Evolutionary conservation across 2,329 filamentous ascomycete genomes (phyloP).

Genomic region (Pseudogymnoascus sp.): DNA sequence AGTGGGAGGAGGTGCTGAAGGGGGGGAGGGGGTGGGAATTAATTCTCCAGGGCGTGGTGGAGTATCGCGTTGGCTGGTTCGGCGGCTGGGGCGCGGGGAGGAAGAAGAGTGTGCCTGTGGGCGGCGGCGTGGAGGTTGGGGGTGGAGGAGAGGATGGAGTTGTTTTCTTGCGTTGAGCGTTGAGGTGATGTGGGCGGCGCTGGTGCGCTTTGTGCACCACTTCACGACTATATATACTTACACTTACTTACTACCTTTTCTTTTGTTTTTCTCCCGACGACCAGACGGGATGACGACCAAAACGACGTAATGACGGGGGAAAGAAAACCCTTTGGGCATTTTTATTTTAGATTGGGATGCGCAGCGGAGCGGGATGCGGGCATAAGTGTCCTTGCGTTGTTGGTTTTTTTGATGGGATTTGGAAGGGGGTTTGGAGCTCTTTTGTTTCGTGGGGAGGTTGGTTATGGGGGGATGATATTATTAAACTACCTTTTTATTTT

Average conservation of each 20-base stretch:
- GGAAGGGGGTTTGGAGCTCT: background rate
- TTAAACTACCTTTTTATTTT: background rate
- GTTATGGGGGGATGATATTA: background rate
- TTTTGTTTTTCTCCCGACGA: background rate
- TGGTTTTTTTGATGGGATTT: background rate
- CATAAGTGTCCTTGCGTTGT: background rate
- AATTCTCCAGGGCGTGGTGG: conserved; percentile 82
- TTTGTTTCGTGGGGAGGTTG: background rate
- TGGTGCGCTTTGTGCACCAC: background rate
- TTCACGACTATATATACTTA: background rate
- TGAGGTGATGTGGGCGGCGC: background rate
- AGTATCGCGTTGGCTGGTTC: conserved; percentile 54
- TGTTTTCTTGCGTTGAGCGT: background rate
- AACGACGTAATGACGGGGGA: background rate
- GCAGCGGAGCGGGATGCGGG: background rate
- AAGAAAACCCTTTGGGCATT: background rate
- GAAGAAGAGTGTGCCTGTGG: background rate
- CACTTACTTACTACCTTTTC: background rate
- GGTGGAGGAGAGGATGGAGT: background rate
- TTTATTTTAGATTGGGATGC: background rate
- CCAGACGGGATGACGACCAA: background rate
- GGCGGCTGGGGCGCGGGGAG: background rate
- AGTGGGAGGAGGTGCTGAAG: conserved; percentile 85
- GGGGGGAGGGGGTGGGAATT: conserved; percentile 73
- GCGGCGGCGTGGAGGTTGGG: background rate